Evolutionary conservation across 1,284 basidiomycete genomes (phyloP).

Genomic region (Melampsora americana): DNA sequence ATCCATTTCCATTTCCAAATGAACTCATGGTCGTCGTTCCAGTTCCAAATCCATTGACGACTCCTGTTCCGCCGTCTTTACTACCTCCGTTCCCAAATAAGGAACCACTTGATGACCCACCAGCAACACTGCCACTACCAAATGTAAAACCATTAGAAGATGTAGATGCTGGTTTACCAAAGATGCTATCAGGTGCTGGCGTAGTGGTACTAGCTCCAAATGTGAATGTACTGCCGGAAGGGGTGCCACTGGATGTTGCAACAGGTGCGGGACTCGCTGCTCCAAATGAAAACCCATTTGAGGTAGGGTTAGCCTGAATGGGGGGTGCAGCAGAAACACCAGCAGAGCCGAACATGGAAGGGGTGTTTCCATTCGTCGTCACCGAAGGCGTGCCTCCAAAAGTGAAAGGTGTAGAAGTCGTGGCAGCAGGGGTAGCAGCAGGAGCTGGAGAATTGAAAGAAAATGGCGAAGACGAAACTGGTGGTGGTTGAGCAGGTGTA

Average conservation of each 20-base stretch:
- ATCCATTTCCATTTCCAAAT: neutral
- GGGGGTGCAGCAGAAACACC: neutral
- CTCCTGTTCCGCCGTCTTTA: neutral
- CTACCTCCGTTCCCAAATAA: constrained; percentile 7
- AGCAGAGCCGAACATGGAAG: constrained; percentile 21
- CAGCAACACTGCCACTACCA: too few species aligned
- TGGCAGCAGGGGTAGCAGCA: neutral
- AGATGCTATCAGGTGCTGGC: neutral
- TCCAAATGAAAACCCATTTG: neutral
- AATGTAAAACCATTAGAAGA: too few species aligned
- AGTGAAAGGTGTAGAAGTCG: neutral
- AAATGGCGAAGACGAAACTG: neutral
- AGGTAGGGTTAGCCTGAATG: constrained; percentile 7
- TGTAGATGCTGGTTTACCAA: neutral
- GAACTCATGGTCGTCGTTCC: neutral
- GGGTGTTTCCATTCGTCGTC: neutral
- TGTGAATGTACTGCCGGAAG: constrained; percentile 7
- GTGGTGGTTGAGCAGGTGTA: neutral
- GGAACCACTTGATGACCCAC: too few species aligned
- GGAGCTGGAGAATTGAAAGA: neutral
- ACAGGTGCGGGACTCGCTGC: neutral
- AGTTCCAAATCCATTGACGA: neutral
- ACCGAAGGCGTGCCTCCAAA: neutral
- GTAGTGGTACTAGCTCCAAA: constrained; percentile 10
- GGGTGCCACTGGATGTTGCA: neutral